A percentile compares a stretch with the other conserved stretches of the same genome.
Evolutionary conservation across 305 asterid genomes (phyloP).

Genomic region (Fraxinus floribunda): DNA sequence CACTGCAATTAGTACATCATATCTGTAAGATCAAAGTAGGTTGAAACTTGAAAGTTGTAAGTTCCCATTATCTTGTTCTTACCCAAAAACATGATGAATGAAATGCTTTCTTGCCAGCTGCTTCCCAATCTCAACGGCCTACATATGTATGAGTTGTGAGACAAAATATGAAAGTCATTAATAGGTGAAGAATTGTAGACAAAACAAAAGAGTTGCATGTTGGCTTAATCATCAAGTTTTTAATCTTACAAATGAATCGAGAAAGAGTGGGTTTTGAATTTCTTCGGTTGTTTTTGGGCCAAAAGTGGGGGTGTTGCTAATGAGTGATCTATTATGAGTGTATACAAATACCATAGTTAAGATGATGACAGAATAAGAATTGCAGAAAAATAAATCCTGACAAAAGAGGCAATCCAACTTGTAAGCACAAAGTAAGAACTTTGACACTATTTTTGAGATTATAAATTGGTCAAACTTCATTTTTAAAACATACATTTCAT

Average conservation of each 20-base stretch:
- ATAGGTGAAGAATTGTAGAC: background rate
- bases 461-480: background rate
- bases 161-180: background rate
- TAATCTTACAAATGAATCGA: background rate
- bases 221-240: background rate
- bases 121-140: constrained; percentile 87
- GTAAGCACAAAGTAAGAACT: background rate
- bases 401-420: background rate
- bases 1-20: constrained; percentile 40
- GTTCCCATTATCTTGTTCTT: constrained; percentile 24
- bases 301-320: background rate
- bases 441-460: background rate
- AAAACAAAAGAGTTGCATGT: background rate
- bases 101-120: constrained; percentile 72
- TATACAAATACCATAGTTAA: background rate
- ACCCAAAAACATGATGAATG: constrained; percentile 88
- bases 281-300: background rate
- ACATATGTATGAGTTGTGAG: background rate
- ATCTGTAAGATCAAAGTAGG: background rate
- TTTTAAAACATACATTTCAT: background rate
- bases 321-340: background rate
- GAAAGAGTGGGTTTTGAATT: background rate
- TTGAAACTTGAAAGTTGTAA: background rate
- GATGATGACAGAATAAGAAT: background rate
- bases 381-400: background rate